A percentile compares a stretch with the other conserved stretches of the same genome.
Conservation (phyloP, 2,329 filamentous ascomycete genomes). For the Elsinoe batatas region DNA sequence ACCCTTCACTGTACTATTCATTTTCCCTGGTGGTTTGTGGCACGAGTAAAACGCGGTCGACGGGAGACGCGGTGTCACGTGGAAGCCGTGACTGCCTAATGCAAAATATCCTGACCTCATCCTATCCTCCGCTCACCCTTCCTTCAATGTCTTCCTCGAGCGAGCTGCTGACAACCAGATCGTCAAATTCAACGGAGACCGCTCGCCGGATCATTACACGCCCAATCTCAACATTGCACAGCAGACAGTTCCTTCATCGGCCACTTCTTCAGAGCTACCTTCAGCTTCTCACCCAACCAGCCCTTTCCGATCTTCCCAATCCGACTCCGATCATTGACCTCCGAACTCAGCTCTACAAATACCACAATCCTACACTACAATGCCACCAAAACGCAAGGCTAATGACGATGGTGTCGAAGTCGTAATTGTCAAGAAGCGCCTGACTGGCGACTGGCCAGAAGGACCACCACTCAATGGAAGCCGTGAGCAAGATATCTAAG, state of each 20-base stretch:
- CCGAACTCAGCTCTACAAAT: too few relatives aligned
- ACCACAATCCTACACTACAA: background rate
- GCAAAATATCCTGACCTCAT: background rate
- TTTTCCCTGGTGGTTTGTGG: background rate
- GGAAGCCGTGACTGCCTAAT: background rate
- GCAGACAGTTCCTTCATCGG: background rate
- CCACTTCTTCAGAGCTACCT: background rate
- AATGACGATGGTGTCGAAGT: background rate
- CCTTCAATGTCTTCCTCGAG: too few relatives aligned
- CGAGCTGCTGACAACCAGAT: background rate
- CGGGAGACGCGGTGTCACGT: background rate
- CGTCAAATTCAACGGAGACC: background rate
- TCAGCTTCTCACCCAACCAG: too few relatives aligned
- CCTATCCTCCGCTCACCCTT: background rate
- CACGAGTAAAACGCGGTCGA: background rate
- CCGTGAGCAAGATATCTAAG: background rate
- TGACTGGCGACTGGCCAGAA: background rate
- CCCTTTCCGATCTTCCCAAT: too few relatives aligned
- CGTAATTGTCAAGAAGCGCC: background rate
- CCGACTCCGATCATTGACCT: too few relatives aligned
- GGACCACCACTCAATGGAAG: background rate
- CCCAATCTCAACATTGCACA: background rate
- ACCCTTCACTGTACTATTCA: background rate
- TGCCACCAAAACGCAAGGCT: background rate
- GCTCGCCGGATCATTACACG: too few relatives aligned